Conservation (phyloP, 2,329 filamentous ascomycete species). For the Fusarium sp. region DNA sequence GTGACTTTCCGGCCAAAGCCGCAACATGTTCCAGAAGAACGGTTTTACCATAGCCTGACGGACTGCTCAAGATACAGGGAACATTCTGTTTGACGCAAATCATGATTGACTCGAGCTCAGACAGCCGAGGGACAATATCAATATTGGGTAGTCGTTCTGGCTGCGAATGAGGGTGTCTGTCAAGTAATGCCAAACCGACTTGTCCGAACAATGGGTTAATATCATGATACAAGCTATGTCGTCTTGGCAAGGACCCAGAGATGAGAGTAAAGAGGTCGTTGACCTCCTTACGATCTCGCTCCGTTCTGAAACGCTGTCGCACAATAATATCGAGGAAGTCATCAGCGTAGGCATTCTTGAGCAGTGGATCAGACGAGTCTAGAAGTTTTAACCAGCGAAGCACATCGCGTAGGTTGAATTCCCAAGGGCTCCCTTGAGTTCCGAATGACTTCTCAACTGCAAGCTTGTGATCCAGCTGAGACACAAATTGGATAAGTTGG, state of each 20-base stretch:
- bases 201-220: slow-evolving; percentile 74
- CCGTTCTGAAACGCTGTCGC: slow-evolving; percentile 83
- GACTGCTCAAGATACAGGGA: slow-evolving; percentile 87
- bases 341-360: slow-evolving; percentile 67
- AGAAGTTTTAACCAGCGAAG: slow-evolving; percentile 83
- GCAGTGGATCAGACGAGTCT: slow-evolving; percentile 61
- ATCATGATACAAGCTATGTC: slow-evolving; percentile 76
- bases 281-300: slow-evolving; percentile 72
- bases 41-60: slow-evolving; percentile 89
- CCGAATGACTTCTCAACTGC: slow-evolving; percentile 67
- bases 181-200: slow-evolving; percentile 78
- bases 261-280: slow-evolving; percentile 71
- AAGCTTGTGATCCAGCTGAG: slow-evolving; percentile 77
- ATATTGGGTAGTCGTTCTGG: slow-evolving; percentile 61
- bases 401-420: slow-evolving; percentile 92
- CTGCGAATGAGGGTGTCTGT: slow-evolving; percentile 66
- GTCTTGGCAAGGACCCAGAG: slow-evolving; percentile 63
- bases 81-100: slow-evolving; percentile 87
- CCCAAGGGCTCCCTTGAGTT: slow-evolving; percentile 82
- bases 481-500: slow-evolving; percentile 82
- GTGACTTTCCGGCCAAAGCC: slow-evolving; percentile 76
- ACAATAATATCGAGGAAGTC: slow-evolving; percentile 87
- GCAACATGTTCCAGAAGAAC: slow-evolving; percentile 82
- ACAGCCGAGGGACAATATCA: slow-evolving; percentile 65
- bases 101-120: slow-evolving; percentile 85